Evolutionary conservation across 2,329 filamentous ascomycete genomes (phyloP).

Genomic region (Aspergillus chevalieri): DNA sequence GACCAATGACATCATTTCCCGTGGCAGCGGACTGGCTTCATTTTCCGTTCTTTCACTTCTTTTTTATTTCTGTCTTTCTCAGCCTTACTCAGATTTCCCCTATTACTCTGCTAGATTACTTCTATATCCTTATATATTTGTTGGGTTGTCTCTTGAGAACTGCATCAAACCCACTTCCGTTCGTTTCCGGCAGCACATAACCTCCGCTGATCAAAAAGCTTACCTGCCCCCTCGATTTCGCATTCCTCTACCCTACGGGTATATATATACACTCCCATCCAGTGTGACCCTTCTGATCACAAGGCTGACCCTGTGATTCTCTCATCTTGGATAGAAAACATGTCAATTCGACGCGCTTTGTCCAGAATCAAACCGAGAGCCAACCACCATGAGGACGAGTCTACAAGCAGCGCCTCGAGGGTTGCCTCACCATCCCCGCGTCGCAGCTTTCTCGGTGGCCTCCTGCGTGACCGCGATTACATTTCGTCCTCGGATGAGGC

Average conservation of each 20-base stretch:
- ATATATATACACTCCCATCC: not conserved
- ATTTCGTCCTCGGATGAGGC: slow-evolving; percentile 39
- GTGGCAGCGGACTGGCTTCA: too few species aligned
- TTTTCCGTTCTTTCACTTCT: not conserved
- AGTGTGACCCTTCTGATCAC: too few species aligned
- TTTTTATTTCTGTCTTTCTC: not conserved
- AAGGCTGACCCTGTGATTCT: not conserved
- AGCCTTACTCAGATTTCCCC: not conserved
- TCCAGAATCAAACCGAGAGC: slow-evolving; percentile 32
- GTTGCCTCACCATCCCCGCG: slow-evolving; percentile 25
- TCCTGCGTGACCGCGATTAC: slow-evolving; percentile 38
- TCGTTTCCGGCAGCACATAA: not conserved
- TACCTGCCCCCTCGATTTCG: not conserved
- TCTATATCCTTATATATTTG: not conserved
- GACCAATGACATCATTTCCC: too few species aligned
- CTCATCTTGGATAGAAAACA: slow-evolving; percentile 22
- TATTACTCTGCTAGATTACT: not conserved
- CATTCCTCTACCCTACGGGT: too few species aligned
- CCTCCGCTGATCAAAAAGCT: not conserved
- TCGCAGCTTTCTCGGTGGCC: slow-evolving; percentile 36
- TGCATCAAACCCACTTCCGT: not conserved
- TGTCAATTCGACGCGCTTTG: slow-evolving; percentile 43
- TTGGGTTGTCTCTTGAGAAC: too few species aligned
- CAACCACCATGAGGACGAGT: slow-evolving; percentile 14
- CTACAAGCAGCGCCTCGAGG: slow-evolving; percentile 7